phyloP scores from a whole-genome alignment of 2,329 filamentous ascomycete species.

The Aspergillus transmontanensis region DNA sequence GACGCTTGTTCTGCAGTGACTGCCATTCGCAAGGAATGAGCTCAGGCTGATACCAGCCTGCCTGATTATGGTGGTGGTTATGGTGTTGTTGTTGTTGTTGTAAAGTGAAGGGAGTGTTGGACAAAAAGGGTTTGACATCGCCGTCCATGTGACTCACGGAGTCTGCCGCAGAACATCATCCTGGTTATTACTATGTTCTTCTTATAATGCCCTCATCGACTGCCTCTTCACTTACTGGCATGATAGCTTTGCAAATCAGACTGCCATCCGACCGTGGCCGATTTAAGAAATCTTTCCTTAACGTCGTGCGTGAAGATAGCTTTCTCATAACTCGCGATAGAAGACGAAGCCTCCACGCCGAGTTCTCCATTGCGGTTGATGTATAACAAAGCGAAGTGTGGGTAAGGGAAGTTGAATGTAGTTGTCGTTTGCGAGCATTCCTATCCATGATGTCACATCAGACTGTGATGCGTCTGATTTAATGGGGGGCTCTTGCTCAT shows the following conservation, averaged over 20 bases:
- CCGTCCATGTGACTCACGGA: constrained; percentile 15
- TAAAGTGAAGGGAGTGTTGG: constrained; percentile 13
- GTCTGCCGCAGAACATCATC: constrained; percentile 1
- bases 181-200: background rate
- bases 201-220: background rate
- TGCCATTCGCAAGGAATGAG: constrained; percentile 38
- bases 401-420: constrained; percentile 29
- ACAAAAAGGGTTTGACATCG: constrained; percentile 16
- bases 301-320: constrained; percentile 41
- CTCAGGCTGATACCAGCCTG: constrained; percentile 30
- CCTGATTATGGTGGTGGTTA: background rate
- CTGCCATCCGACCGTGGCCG: constrained; percentile 25
- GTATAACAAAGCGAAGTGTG: constrained; percentile 42
- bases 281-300: constrained; percentile 36
- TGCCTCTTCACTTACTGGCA: constrained; percentile 24
- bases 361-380: constrained; percentile 38
- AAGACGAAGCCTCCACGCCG: constrained; percentile 35
- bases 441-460: constrained; percentile 18
- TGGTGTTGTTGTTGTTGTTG: constrained; percentile 13
- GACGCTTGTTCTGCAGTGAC: constrained; percentile 29
- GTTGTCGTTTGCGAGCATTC: constrained; percentile 20
- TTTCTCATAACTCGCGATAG: constrained; percentile 34
- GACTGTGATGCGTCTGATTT: constrained; percentile 9
- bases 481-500: constrained; percentile 7
- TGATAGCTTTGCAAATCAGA: constrained; percentile 23